phyloP scores from a whole-genome alignment of 2,329 filamentous ascomycete species.

The Meredithiella fracta region DNA sequence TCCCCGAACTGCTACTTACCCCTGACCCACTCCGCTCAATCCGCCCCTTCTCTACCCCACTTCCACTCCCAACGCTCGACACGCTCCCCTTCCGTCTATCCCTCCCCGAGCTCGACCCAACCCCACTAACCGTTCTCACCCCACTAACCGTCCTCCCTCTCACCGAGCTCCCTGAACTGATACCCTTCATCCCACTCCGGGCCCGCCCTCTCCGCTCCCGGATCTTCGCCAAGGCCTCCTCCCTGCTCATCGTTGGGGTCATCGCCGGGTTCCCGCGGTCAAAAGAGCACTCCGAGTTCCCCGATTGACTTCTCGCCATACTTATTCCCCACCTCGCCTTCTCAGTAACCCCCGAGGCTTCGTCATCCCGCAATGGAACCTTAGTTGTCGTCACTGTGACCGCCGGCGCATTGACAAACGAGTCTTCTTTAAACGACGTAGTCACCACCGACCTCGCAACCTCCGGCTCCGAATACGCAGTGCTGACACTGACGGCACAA shows the following conservation, averaged over 20 bases:
- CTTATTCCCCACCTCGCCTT: constrained; percentile 10
- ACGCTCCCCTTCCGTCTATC: not conserved
- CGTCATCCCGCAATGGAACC: constrained; percentile 33
- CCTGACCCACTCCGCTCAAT: not conserved
- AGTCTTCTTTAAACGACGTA: constrained; percentile 18
- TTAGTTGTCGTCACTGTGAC: constrained; percentile 30
- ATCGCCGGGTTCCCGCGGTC: constrained; percentile 41
- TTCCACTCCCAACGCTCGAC: not conserved
- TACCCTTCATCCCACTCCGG: constrained; percentile 29
- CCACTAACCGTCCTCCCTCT: not conserved
- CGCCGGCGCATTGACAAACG: constrained; percentile 17
- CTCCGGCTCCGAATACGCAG: constrained; percentile 15
- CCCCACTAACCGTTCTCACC: not conserved
- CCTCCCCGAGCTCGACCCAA: not conserved
- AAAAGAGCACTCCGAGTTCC: constrained; percentile 23
- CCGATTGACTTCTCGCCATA: constrained; percentile 14
- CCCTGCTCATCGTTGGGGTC: constrained; percentile 51
- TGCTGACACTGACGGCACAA: constrained; percentile 10
- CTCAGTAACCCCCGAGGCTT: constrained; percentile 18
- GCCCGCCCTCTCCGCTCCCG: constrained; percentile 55
- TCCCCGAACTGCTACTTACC: not conserved
- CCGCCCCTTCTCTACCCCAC: not conserved
- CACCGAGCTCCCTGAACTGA: not conserved
- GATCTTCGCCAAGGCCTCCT: constrained; percentile 61
- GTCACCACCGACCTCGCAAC: constrained; percentile 18